Evolutionary conservation across 176 grass and related monocot genomes (phyloP).

Genomic region (Musa schizocarpa): DNA sequence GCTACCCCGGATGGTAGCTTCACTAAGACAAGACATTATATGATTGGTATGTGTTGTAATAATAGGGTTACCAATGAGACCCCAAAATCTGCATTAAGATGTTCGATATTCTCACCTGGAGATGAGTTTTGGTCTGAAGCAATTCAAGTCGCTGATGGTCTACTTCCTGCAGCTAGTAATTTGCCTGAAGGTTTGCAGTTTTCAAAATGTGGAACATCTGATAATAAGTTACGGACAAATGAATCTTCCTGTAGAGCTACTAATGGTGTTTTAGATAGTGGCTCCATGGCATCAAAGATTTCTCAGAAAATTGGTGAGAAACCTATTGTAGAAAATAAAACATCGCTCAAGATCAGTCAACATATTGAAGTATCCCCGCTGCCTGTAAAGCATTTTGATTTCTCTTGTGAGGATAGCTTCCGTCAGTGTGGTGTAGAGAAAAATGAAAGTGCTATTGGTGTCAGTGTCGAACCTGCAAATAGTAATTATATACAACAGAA

Average conservation of each 20-base stretch:
- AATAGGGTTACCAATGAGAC: conserved; percentile 25
- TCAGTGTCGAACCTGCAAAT: conserved; percentile 9
- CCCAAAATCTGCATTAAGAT: conserved; percentile 49
- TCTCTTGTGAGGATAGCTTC: conserved; percentile 62
- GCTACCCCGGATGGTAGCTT: conserved; percentile 43
- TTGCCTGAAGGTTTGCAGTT: not conserved
- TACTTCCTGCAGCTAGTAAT: conserved; percentile 40
- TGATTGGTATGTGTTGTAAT: conserved; percentile 4
- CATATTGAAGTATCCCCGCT: conserved; percentile 44
- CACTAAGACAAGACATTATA: conserved; percentile 32
- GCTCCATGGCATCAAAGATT: conserved; percentile 35
- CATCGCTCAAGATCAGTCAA: conserved; percentile 13
- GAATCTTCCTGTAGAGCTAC: conserved; percentile 58
- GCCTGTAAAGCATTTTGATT: conserved; percentile 84
- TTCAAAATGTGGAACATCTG: conserved; percentile 10
- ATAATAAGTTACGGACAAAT: conserved; percentile 40
- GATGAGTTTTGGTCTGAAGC: conserved; percentile 93
- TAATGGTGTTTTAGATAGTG: conserved; percentile 24
- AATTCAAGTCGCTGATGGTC: conserved; percentile 60
- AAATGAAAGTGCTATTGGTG: conserved; percentile 20
- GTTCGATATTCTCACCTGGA: conserved; percentile 67
- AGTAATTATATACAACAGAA: conserved; percentile 7
- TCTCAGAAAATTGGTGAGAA: conserved; percentile 42
- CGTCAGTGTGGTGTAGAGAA: conserved; percentile 19
- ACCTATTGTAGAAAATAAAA: conserved; percentile 22